phyloP scores from a whole-genome alignment of 1,139 yeast species.

The Lodderomyces theae region DNA sequence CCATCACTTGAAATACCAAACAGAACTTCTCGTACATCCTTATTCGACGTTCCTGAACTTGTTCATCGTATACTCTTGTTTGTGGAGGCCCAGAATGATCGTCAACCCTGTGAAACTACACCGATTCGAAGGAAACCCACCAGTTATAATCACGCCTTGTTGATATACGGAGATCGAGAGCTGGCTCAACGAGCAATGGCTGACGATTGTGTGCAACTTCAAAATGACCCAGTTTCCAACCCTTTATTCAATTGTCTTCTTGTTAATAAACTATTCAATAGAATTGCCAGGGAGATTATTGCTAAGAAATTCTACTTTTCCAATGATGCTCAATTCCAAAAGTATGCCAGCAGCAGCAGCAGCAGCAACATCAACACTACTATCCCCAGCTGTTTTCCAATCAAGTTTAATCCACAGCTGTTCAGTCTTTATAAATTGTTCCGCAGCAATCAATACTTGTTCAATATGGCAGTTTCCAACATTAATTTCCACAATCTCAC shows the following conservation, averaged over 20 bases:
- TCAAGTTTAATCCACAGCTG: slow-evolving; percentile 26
- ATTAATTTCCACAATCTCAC: slow-evolving; percentile 49
- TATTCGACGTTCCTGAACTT: slow-evolving; percentile 78
- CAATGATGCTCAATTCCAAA: slow-evolving; percentile 29
- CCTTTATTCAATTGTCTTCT: slow-evolving; percentile 57
- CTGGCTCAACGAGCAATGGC: slow-evolving; percentile 43
- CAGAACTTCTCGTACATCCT: slow-evolving; percentile 30
- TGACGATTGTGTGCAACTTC: slow-evolving; percentile 25
- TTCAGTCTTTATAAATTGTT: slow-evolving; percentile 39
- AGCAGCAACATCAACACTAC: background rate
- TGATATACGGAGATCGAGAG: slow-evolving; percentile 48
- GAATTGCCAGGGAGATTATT: slow-evolving; percentile 53
- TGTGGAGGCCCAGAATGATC: slow-evolving; percentile 50
- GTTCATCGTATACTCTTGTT: slow-evolving; percentile 56
- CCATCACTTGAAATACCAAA: slow-evolving; percentile 8
- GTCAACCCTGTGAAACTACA: slow-evolving; percentile 56
- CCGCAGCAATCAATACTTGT: slow-evolving; percentile 27
- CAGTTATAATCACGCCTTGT: slow-evolving; percentile 55
- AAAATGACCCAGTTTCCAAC: background rate
- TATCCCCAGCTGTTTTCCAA: too few species aligned
- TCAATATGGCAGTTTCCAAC: slow-evolving; percentile 20
- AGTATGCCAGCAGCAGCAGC: slow-evolving; percentile 30
- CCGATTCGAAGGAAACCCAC: slow-evolving; percentile 67
- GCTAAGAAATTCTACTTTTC: slow-evolving; percentile 56
- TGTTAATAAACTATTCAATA: slow-evolving; percentile 67